phyloP scores from a whole-genome alignment of 2,329 filamentous ascomycete species.

The Rasamsonia emersonii region DNA sequence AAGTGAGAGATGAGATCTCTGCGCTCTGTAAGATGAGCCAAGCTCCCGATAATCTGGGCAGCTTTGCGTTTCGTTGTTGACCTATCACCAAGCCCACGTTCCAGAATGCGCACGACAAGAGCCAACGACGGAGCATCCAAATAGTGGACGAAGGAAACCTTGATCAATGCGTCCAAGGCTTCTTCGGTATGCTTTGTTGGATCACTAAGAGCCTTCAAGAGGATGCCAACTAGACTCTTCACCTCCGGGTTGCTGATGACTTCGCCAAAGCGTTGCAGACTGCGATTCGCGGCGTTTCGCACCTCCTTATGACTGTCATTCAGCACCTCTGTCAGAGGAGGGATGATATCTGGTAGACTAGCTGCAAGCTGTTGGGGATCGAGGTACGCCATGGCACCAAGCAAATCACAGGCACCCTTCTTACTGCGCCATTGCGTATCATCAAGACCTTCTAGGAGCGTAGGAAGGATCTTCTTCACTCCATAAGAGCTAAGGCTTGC shows the following conservation, averaged over 20 bases:
- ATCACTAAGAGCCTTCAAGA: constrained; percentile 94
- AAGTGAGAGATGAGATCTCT: constrained; percentile 88
- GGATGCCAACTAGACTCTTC: constrained; percentile 79
- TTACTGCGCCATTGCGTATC: constrained; percentile 98
- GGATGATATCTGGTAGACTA: constrained; percentile 93
- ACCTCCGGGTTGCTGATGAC: constrained; percentile 98
- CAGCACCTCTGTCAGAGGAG: constrained; percentile 82
- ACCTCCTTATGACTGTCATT: constrained; percentile 99
- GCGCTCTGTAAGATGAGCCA: constrained; percentile 92
- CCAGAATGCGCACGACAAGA: constrained; percentile 87
- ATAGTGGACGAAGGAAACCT: constrained; percentile 97
- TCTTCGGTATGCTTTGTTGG: constrained; percentile 96
- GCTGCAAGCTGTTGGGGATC: constrained; percentile 89
- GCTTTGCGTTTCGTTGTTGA: constrained; percentile 95
- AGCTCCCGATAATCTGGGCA: constrained; percentile 92
- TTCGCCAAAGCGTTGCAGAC: constrained; percentile 94
- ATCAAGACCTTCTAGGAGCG: constrained; percentile 81
- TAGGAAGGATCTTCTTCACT: constrained; percentile 89
- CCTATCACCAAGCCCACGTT: constrained; percentile 81
- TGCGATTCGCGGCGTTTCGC: constrained; percentile 81
- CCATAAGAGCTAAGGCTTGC: constrained; percentile 88
- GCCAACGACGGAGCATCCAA: constrained; percentile 95
- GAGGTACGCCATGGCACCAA: constrained; percentile 97
- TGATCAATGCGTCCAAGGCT: constrained; percentile 86
- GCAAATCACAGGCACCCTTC: constrained; percentile 90